Base-by-base conservation (phyloP, 371 early-diverging fungal species). In the Haplosporangium sp. region DNA sequence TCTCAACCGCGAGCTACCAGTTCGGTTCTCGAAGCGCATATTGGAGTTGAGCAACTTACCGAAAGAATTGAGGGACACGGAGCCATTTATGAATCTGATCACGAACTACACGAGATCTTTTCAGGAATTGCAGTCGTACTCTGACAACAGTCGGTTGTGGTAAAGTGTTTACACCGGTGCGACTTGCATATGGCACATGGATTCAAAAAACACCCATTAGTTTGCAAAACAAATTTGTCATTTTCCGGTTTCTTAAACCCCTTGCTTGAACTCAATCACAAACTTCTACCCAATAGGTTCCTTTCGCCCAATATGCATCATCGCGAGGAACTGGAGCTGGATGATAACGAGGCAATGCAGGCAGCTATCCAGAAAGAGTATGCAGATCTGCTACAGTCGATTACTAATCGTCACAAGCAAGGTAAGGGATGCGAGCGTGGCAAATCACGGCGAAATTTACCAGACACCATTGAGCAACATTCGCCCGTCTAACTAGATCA, bases 371-470 rank as follows among this genome's bases (percentile, higher is more conserved):
- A 79, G 53, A 60, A 59, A 2, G 80, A 79, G 45, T 79, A 73
- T 20, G 69, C 73, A 23, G 59, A 65, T 14, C 59, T 79, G 9
- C 63, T 79, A 29, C 80, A 79, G 50, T 51, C 37, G 40, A 65
- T 73, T 18, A 73, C 80, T 16, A 79, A 79, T 51, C 68, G 80
- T 5, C 80, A 79, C 51, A 79, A 79, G 52, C 80, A 79, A 62
- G 80, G 80, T 79, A 79, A n/a, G 13, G 29, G 13, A 21, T 10
- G 47, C 2, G 45, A 54, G 13, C 12, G 41, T 43, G 13, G n/a
- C 21, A 53, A 13, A 14, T 4, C 29, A 29, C 4, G 29, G 36
- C 2, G 3, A 20, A 7, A 54, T 9, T n/a, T 41, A 13, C 21
- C n/a, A 13, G 11, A 8, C 11, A 48, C n/a, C 21, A 29, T 46